These are phyloP conservation scores for Nemania abortiva DNA, from an alignment of 2,329 filamentous ascomycete species.

Conservation along the genomic window DNA sequence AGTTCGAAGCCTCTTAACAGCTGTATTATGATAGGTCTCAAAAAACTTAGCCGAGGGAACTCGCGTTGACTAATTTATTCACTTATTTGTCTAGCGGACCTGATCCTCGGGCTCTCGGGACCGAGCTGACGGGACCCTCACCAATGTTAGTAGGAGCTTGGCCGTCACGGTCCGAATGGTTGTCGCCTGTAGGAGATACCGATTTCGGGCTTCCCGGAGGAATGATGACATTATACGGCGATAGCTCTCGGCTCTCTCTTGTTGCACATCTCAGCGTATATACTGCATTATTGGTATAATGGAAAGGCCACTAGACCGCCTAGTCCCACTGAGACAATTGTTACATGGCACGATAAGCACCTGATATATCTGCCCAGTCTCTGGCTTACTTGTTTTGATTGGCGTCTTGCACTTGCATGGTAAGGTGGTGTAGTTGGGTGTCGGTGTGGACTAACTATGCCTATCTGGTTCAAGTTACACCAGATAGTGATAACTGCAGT, in stretches of 20 bases:
- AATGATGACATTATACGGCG: background rate
- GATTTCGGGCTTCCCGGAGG: background rate
- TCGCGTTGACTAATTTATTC: background rate
- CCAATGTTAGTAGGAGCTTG: slow-evolving; percentile 2
- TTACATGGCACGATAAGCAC: slow-evolving; percentile 32
- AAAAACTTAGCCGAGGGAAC: background rate
- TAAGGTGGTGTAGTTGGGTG: slow-evolving; percentile 4
- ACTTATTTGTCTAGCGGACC: background rate
- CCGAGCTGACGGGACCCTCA: slow-evolving; percentile 22
- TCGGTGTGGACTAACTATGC: slow-evolving; percentile 27
- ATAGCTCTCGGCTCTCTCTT: background rate
- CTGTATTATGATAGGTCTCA: slow-evolving; percentile 1
- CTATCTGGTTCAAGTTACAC: slow-evolving; percentile 18
- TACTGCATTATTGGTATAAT: background rate
- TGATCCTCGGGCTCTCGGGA: slow-evolving; percentile 13
- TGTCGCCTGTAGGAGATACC: background rate
- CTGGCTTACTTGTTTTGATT: slow-evolving; percentile 16
- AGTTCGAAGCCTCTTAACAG: background rate
- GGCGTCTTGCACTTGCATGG: slow-evolving; percentile 18
- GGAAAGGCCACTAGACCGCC: slow-evolving; percentile 1
- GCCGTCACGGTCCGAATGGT: background rate
- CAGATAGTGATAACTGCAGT: slow-evolving; percentile 1
- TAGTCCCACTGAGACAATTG: background rate
- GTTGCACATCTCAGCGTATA: background rate
- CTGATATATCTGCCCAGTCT: slow-evolving; percentile 34